Conservation (phyloP, 192 early-diverging fungal species). For the Glomus cerebriforme region DNA sequence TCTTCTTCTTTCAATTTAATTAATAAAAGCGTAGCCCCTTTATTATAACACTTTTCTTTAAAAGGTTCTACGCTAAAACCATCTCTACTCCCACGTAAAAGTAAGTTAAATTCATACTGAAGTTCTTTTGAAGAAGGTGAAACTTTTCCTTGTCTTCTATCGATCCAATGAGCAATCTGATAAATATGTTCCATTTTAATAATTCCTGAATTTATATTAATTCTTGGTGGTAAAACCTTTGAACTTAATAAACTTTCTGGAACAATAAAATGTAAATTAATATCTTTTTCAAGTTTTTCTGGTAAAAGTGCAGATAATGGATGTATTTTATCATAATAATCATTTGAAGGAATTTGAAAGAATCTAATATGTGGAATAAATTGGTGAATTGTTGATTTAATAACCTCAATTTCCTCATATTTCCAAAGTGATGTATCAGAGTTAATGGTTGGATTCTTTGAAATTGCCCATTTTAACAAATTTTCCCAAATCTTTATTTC, state of each 20-base stretch:
- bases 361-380: conserved; percentile 14
- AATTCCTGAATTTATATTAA: background rate
- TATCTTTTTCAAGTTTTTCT: background rate
- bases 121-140: background rate
- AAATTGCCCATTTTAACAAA: conserved; percentile 16
- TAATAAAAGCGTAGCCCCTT: background rate
- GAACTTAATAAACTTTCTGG: background rate
- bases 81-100: conserved; percentile 21
- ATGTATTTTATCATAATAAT: conserved; percentile 21
- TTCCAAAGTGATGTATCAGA: background rate
- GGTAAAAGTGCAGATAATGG: conserved; percentile 19
- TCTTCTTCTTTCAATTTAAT: background rate
- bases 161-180: conserved; percentile 18
- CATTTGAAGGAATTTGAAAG: conserved; percentile 16
- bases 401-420: background rate
- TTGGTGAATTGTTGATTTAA: background rate
- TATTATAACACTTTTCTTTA: conserved; percentile 14
- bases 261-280: background rate
- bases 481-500: conserved; percentile 26
- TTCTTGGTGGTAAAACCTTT: conserved; percentile 15
- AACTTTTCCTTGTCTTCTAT: background rate
- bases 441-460: background rate
- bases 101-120: conserved; percentile 22
- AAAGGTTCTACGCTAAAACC: background rate
- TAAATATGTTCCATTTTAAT: background rate